Base-by-base conservation (phyloP, 129 eudicot genomes). In the Escallonia rubra region DNA sequence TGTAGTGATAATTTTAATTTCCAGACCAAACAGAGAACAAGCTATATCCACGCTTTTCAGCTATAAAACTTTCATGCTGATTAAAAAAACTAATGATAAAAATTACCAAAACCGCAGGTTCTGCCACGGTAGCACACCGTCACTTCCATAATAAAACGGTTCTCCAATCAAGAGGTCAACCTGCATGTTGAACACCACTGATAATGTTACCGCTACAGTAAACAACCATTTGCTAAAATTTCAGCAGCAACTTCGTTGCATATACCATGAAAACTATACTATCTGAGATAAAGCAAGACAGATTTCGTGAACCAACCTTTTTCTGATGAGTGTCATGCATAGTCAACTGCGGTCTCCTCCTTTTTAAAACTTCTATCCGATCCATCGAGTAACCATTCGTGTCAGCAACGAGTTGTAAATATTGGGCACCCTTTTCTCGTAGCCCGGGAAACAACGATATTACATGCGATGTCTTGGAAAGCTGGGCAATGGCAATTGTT, bases 81-180 rank as follows among this genome's bases (percentile, higher is more conserved):
- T 4, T 16, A 61, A 53, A 34, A 55, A 53, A 61, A 15, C 9
- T 40, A n/a, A 53, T 12, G 34, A 65, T 16, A 54, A 10, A 38
- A 41, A 47, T 63, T 86, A 92, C 98, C 98, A 92, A 73, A 92
- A 92, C 57, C 95, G 87, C 73, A 92, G 80, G 75, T 82, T 81
- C 59, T 92, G 89, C 96, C 98, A 92, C 67, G 98, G 98, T 75
- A 92, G 95, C 79, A 76, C 69, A 66, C 73, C 76, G 40, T 92
- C 96, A 39, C 70, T 76, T 59, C 96, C 98, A 58, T 76, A 71
- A 71, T 92, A 92, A 79, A 79, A 92, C 4, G 98, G 96, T 72
- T 92, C 98, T 23, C 89, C 96, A 60, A 92, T 56, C 34, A 92
- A 76, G 45, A 92, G 73, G 75, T 89, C 87, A 68, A 89, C 83